Base-by-base conservation (phyloP, 768 basidiomycete genomes). In the Pilatotrama ljubarskyi region DNA sequence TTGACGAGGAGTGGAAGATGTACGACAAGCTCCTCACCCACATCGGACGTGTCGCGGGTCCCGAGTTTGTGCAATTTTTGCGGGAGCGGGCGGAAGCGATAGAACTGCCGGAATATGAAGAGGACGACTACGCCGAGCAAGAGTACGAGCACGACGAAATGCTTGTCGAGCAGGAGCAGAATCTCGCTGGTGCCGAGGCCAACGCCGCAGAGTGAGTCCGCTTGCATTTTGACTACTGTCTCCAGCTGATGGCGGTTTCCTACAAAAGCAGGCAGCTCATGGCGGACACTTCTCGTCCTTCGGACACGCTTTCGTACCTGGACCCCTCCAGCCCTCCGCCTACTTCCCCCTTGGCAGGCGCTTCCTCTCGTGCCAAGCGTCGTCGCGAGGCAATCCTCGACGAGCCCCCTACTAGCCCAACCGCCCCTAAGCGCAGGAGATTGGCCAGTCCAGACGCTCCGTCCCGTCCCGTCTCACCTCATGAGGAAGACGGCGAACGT, bases 241-340 rank as follows among this genome's bases (percentile, higher is more conserved):
- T 6, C 9, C 8, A 25, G 32, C 3, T 20, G 25, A 32, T n/a
- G 15, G 8, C 13, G 22, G 11, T 43, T 5, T 18, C 32, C 25
- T 35, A 17, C 24, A 15, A 25, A 29, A 20, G n/a, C n/a, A 32
- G 43, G 11, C 37, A 35, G 51, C 44, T 14, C 2, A 17, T 24
- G 18, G 22, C 14, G n/a, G 51, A 37, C 9, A 25, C 13, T 17
- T 20, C 14, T 8, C 44, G 46, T 4, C 55, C 38, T 13, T 57
- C 55, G 6, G 55, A 57, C 15, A 42, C 29, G 15, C 25, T 57
- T 10, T 59, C 58, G 6, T 52, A 55, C 36, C 10, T 35, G 25
- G 50, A 53, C 11, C 46, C 32, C 7, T 49, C 59, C 9, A 60
- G 59, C 38, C 46, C 46, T 9, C 48, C 60, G 20, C 42, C 35